Percentiles rank a stretch among this genome's conserved stretches.
phyloP scores from a whole-genome alignment of 2,329 filamentous ascomycete genomes.

The Coniochaeta sp. region DNA sequence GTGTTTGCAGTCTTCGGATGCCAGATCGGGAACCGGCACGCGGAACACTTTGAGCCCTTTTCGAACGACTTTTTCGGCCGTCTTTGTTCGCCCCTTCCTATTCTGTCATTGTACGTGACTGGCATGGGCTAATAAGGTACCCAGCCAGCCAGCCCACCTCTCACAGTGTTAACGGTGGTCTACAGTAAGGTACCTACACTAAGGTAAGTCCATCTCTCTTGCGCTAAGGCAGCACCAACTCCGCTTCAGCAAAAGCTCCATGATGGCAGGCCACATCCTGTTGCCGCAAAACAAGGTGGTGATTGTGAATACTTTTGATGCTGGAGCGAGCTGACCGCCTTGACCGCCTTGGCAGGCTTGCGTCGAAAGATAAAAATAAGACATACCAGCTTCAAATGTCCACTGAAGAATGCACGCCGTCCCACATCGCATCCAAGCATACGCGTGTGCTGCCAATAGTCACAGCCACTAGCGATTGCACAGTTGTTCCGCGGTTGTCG shows the following conservation, averaged over 20 bases:
- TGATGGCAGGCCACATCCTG: not conserved
- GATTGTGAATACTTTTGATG: not conserved
- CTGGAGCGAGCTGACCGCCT: not conserved
- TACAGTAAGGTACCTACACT: not conserved
- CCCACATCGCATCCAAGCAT: not conserved
- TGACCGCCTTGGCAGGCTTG: not conserved
- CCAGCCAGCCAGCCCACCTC: not conserved
- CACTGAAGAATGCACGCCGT: not conserved
- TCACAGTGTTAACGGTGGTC: no score
- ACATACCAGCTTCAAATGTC: not conserved
- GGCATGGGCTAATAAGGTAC: no score
- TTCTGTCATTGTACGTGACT: not conserved
- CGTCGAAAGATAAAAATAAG: not conserved
- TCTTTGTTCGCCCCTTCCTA: not conserved
- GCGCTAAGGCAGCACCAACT: not conserved
- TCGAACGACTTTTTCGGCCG: not conserved
- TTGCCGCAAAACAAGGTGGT: not conserved
- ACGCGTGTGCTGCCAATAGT: not conserved
- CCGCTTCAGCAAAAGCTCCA: not conserved
- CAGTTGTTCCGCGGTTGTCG: not conserved
- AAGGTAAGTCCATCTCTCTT: not conserved
- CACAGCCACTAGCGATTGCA: not conserved
- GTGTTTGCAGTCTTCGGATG: not conserved
- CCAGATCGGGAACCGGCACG: slow-evolving; percentile 1
- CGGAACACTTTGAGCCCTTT: not conserved